Conservation (phyloP, 2,329 filamentous ascomycete genomes). For the Stemphylium beticola region DNA sequence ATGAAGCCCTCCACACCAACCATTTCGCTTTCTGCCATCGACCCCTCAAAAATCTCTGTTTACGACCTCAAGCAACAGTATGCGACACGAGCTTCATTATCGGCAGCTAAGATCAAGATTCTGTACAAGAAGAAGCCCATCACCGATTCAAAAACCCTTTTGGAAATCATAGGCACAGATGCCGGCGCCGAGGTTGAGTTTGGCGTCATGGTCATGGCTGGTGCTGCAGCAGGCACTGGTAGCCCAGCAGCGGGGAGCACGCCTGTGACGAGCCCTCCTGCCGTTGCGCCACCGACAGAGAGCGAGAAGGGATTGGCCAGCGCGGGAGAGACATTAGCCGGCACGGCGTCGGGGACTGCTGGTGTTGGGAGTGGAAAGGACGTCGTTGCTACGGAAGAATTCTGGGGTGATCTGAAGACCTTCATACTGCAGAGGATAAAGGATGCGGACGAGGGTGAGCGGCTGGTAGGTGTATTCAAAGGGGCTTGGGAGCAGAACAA, state of each 20-base stretch:
- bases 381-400: slow-evolving; percentile 72
- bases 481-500: slow-evolving; percentile 66
- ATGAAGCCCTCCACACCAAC: slow-evolving; percentile 66
- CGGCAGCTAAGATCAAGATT: slow-evolving; percentile 77
- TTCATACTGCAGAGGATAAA: slow-evolving; percentile 81
- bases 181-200: slow-evolving; percentile 70
- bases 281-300: slow-evolving; percentile 61
- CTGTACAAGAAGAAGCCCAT: slow-evolving; percentile 88
- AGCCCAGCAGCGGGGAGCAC: slow-evolving; percentile 47
- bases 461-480: slow-evolving; percentile 71
- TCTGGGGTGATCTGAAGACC: slow-evolving; percentile 84
- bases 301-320: slow-evolving; percentile 51
- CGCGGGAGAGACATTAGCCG: slow-evolving; percentile 9
- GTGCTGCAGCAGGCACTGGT: slow-evolving; percentile 52
- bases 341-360: slow-evolving; percentile 41
- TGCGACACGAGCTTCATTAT: slow-evolving; percentile 65
- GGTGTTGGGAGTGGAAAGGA: slow-evolving; percentile 61
- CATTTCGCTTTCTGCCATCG: slow-evolving; percentile 68
- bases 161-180: slow-evolving; percentile 70
- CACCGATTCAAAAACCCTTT: slow-evolving; percentile 75
- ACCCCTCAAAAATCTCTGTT: slow-evolving; percentile 72
- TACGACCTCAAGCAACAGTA: slow-evolving; percentile 79
- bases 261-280: slow-evolving; percentile 55
- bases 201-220: slow-evolving; percentile 85
- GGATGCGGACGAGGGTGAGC: slow-evolving; percentile 69